Base-by-base conservation (phyloP, 495 filamentous ascomycete species). In the Aspergillus sclerotioniger region DNA sequence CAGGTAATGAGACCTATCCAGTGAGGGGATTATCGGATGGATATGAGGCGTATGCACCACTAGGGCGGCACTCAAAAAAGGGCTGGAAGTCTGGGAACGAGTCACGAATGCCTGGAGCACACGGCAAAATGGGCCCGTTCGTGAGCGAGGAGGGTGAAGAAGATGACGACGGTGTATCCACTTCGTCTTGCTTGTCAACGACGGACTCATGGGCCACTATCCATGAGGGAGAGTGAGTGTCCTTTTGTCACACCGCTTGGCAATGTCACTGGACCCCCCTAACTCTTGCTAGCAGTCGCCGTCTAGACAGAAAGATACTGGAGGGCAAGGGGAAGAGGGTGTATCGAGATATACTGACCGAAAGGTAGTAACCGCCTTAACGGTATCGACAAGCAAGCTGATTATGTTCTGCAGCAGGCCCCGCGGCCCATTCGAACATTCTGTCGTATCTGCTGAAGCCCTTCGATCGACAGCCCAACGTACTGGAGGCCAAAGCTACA, bases 161-260 rank as follows among this genome's bases (percentile, higher is more conserved):
- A 10, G 53, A 54, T 39, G 60, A 65, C 29, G 60, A 65, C 29
- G 48, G 16, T 9, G 41, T 32, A 19, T 41, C 47, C n/a, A 58
- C 46, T 19, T 58, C 56, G 16, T 68, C 62, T 5, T 56, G 35
- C 10, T 25, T 51, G 16, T 68, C 65, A 15, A 65, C 62, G 31
- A 58, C 58, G 20, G 60, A 63, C 48, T 67, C 65, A 8, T 65
- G 65, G 65, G 54, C 59, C 19, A 62, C 62, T 3, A 54, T 56
- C 35, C 51, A 56, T 21, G 60, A 62, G 8, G 35, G 29, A 39
- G 56, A 61, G 65, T 65, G 53, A 58, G 65, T 63, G 29, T 20
- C 31, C 13, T 32, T 1, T 10, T 35, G 43, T 31, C 31, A 12
- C 6, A 16, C 20, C 20, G 17, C 25, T 9, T 19, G 3, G 6